Evolutionary conservation across 495 filamentous ascomycete genomes (phyloP).

Genomic region (Daldinia bambusicola): DNA sequence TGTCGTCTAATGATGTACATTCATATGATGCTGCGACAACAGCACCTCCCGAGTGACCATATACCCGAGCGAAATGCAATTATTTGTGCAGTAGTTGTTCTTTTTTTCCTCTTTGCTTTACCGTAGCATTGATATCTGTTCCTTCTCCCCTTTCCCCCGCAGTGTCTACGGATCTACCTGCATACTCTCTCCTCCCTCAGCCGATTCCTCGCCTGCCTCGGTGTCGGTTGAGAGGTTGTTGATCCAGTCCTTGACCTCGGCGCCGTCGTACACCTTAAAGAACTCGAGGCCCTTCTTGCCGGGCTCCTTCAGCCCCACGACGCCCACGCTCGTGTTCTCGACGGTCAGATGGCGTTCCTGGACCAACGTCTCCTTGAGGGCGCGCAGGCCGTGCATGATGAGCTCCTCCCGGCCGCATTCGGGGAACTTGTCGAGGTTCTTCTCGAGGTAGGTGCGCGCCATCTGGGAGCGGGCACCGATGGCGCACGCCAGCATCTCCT

Average conservation of each 20-base stretch:
- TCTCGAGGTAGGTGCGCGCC: constrained; percentile 95
- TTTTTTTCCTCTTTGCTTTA: neutral
- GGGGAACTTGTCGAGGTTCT: constrained; percentile 84
- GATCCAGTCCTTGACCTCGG: constrained; percentile 81
- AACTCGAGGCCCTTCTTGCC: constrained; percentile 70
- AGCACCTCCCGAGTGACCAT: constrained; percentile 37
- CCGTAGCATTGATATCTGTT: constrained; percentile 1
- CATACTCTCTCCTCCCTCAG: constrained; percentile 69
- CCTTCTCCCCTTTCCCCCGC: neutral
- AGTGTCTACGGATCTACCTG: constrained; percentile 73
- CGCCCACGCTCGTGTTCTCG: constrained; percentile 92
- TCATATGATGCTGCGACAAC: constrained; percentile 33
- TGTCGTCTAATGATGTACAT: constrained; percentile 46
- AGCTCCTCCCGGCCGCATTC: constrained; percentile 81
- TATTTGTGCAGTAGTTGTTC: constrained; percentile 1
- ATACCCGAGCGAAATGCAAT: constrained; percentile 40
- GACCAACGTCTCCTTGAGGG: constrained; percentile 92
- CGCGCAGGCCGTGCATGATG: constrained; percentile 86
- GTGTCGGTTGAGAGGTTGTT: constrained; percentile 71
- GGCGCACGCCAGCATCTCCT: constrained; percentile 95
- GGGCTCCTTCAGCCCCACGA: constrained; percentile 73
- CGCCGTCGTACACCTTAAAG: constrained; percentile 93
- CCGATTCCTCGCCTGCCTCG: constrained; percentile 60
- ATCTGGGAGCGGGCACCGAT: constrained; percentile 97
- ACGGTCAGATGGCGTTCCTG: constrained; percentile 98